A percentile compares a stretch with the other conserved stretches of the same genome.
Conservation (phyloP, 2,329 filamentous ascomycete genomes). For the Mycosphaerelloides madeirae region DNA sequence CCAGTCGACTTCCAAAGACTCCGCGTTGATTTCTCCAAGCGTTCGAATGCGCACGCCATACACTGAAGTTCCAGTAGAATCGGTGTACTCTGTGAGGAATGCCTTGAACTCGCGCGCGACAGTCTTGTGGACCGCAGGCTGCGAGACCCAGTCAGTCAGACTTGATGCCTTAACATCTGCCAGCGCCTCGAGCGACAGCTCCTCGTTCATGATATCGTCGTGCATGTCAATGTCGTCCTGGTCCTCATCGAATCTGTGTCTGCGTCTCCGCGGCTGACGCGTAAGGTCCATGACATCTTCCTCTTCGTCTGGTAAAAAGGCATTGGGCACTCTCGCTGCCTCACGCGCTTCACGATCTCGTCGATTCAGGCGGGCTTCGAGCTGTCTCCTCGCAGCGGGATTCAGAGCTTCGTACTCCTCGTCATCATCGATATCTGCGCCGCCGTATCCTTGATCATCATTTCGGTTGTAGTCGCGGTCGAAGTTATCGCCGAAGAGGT, state of each 20-base stretch:
- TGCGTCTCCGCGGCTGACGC: constrained; percentile 74
- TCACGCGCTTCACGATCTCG: constrained; percentile 67
- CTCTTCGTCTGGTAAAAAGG: constrained; percentile 75
- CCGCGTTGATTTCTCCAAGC: constrained; percentile 94
- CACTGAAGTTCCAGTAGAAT: constrained; percentile 81
- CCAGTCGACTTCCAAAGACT: constrained; percentile 93
- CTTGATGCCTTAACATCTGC: constrained; percentile 90
- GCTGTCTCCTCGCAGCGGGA: constrained; percentile 59
- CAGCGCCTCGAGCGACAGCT: constrained; percentile 84
- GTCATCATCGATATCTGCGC: constrained; percentile 70
- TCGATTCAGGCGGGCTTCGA: constrained; percentile 69
- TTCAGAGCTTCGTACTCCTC: constrained; percentile 68
- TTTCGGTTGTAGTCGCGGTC: constrained; percentile 56
- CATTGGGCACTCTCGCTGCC: constrained; percentile 60
- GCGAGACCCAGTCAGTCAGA: constrained; percentile 90
- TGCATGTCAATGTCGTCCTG: constrained; percentile 84
- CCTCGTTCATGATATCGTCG: constrained; percentile 91
- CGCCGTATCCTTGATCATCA: constrained; percentile 60
- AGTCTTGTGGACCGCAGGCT: constrained; percentile 82
- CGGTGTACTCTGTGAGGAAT: constrained; percentile 93
- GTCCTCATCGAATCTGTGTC: constrained; percentile 91
- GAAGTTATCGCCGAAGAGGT: constrained; percentile 66
- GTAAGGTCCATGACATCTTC: constrained; percentile 78
- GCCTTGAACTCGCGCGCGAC: constrained; percentile 96
- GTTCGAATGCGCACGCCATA: constrained; percentile 93